A percentile compares a stretch with the other conserved stretches of the same genome.
These are phyloP conservation scores for Ceratobasidium sp. DNA, from an alignment of 1,284 basidiomycete species.

Conservation along the genomic window DNA sequence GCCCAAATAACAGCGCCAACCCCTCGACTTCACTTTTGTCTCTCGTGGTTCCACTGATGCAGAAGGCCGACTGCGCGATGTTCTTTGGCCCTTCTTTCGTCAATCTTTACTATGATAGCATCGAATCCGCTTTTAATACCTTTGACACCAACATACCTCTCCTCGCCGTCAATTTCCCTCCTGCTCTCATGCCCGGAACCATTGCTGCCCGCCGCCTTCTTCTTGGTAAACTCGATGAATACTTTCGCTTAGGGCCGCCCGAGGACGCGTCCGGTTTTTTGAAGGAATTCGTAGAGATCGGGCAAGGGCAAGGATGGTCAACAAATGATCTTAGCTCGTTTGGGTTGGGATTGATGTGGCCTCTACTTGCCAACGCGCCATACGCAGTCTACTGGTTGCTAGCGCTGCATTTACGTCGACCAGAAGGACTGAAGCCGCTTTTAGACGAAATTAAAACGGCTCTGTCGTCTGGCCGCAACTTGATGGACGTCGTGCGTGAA, in stretches of 20 bases:
- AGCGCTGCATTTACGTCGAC: no score
- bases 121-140: slow-evolving; percentile 48
- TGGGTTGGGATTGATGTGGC: slow-evolving; percentile 51
- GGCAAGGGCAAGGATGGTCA: slow-evolving; percentile 48
- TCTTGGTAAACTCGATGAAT: slow-evolving; percentile 49
- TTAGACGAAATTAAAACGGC: no score
- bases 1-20: no score
- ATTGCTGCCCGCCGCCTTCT: slow-evolving; percentile 49
- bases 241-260: slow-evolving; percentile 49
- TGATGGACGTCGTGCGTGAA: slow-evolving; percentile 18
- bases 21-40: slow-evolving; percentile 5
- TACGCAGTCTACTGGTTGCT: slow-evolving; percentile 53
- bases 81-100: slow-evolving; percentile 51
- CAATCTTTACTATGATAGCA: slow-evolving; percentile 15
- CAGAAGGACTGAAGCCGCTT: no score
- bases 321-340: slow-evolving; percentile 49
- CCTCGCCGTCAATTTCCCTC: slow-evolving; percentile 51
- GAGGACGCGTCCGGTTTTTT: slow-evolving; percentile 38
- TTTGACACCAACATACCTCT: slow-evolving; percentile 54
- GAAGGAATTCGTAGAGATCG: slow-evolving; percentile 50
- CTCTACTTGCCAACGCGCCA: slow-evolving; percentile 53
- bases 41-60: slow-evolving; percentile 15
- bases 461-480: no score
- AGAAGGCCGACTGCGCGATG: slow-evolving; percentile 38
- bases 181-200: slow-evolving; percentile 41